Evolutionary conservation across 306 rosid genomes (phyloP).

Genomic region (Canavalia gladiata): DNA sequence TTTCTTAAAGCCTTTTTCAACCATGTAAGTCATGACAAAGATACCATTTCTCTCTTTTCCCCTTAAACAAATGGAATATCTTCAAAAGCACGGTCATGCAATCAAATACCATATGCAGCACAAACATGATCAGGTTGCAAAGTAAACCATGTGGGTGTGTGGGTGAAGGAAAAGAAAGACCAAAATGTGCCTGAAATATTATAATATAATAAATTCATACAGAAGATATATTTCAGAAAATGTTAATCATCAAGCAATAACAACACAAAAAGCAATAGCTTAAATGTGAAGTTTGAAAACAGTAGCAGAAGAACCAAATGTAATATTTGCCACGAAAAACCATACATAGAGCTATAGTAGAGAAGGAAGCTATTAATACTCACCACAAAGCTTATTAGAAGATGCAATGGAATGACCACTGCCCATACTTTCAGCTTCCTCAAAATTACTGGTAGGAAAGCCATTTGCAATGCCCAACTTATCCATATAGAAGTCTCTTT

Average conservation of each 20-base stretch:
- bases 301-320: constrained; percentile 19
- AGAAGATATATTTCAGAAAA: not conserved
- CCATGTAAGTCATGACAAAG: constrained; percentile 5
- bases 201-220: not conserved
- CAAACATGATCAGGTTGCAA: constrained; percentile 16
- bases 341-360: not conserved
- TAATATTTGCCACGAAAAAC: not conserved
- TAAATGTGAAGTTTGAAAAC: not conserved
- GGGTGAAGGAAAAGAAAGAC: not conserved
- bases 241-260: constrained; percentile 26
- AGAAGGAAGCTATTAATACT: constrained; percentile 46
- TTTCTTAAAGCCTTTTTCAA: not conserved
- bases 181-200: not conserved
- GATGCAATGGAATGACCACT: constrained; percentile 53
- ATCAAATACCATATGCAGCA: constrained; percentile 23
- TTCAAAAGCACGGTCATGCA: not conserved
- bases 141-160: not conserved
- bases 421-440: constrained; percentile 70
- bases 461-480: constrained; percentile 71
- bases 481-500: constrained; percentile 65
- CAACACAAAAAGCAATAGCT: constrained; percentile 14
- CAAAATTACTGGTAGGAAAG: constrained; percentile 59
- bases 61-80: not conserved
- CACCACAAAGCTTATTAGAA: constrained; percentile 80
- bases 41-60: not conserved